Percentiles rank a stretch among this genome's conserved stretches.
Evolutionary conservation across 2,329 filamentous ascomycete genomes (phyloP).

Genomic region (Cylindrodendrum hubeiense): DNA sequence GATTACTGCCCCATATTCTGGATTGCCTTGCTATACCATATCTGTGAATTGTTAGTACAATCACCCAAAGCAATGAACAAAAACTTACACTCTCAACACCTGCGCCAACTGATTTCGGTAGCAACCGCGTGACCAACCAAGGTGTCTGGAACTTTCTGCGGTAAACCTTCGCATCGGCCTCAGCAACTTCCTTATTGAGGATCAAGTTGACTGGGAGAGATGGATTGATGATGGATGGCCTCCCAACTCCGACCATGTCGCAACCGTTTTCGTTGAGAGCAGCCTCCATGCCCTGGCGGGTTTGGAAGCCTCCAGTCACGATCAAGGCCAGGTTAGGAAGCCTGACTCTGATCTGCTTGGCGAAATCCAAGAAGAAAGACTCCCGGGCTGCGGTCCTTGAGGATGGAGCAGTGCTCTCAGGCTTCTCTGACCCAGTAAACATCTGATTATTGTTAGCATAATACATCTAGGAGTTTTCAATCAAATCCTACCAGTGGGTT

Average conservation of each 20-base stretch:
- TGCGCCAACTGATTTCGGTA: slow-evolving; percentile 30
- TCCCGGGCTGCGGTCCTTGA: slow-evolving; percentile 66
- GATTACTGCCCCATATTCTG: not conserved
- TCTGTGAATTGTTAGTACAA: not conserved
- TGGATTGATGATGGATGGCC: slow-evolving; percentile 55
- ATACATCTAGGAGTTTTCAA: not conserved
- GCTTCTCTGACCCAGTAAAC: slow-evolving; percentile 41
- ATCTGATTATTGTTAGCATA: slow-evolving; percentile 46
- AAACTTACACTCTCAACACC: slow-evolving; percentile 35
- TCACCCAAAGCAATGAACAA: not conserved
- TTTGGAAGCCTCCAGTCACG: slow-evolving; percentile 74
- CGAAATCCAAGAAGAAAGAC: slow-evolving; percentile 78
- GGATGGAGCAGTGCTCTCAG: slow-evolving; percentile 5
- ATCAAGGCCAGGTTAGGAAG: slow-evolving; percentile 62
- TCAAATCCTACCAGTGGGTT: slow-evolving; percentile 56
- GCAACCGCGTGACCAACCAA: slow-evolving; percentile 32
- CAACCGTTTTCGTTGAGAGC: slow-evolving; percentile 54
- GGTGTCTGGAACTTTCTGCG: slow-evolving; percentile 25
- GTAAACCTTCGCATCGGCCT: slow-evolving; percentile 29
- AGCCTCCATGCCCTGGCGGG: slow-evolving; percentile 55
- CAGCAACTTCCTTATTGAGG: slow-evolving; percentile 29
- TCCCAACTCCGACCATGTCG: slow-evolving; percentile 56
- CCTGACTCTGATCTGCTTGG: slow-evolving; percentile 60
- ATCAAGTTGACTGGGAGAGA: slow-evolving; percentile 48
- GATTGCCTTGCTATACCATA: slow-evolving; percentile 13